Evolutionary conservation across 495 filamentous ascomycete genomes (phyloP).

Genomic region (Hypoxylon crocopeplum): DNA sequence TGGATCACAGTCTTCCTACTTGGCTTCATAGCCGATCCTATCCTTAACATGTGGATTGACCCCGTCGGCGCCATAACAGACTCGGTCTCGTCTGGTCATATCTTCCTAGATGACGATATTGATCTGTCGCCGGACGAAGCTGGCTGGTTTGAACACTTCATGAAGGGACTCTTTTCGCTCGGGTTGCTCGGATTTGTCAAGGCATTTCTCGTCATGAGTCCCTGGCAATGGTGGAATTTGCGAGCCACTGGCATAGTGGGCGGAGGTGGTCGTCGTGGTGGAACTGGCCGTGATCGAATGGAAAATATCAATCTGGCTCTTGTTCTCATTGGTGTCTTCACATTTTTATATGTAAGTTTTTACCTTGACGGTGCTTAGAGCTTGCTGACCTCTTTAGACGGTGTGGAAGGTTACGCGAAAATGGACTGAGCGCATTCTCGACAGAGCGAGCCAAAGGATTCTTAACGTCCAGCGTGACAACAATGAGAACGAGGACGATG

Average conservation of each 20-base stretch:
- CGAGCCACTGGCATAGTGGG: slow-evolving; percentile 52
- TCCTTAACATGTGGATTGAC: slow-evolving; percentile 87
- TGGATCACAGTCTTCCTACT: slow-evolving; percentile 74
- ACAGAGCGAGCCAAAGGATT: slow-evolving; percentile 78
- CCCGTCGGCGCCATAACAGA: slow-evolving; percentile 61
- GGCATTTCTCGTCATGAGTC: slow-evolving; percentile 73
- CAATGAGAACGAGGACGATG: slow-evolving; percentile 73
- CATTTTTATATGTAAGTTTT: slow-evolving; percentile 79
- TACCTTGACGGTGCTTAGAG: slow-evolving; percentile 21
- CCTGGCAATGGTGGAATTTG: slow-evolving; percentile 78
- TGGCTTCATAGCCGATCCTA: slow-evolving; percentile 91
- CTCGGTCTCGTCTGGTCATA: slow-evolving; percentile 41
- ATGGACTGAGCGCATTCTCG: slow-evolving; percentile 71
- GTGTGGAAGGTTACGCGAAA: slow-evolving; percentile 80
- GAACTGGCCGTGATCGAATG: slow-evolving; percentile 73
- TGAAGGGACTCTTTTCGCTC: slow-evolving; percentile 85
- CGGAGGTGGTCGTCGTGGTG: slow-evolving; percentile 59
- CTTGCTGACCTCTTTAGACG: slow-evolving; percentile 57
- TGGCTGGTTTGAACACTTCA: slow-evolving; percentile 79
- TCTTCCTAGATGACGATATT: slow-evolving; percentile 45
- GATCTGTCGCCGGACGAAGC: slow-evolving; percentile 47
- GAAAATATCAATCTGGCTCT: slow-evolving; percentile 78
- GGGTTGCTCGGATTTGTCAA: slow-evolving; percentile 88
- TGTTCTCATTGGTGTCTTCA: slow-evolving; percentile 78
- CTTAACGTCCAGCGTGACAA: slow-evolving; percentile 82